phyloP scores from a whole-genome alignment of 306 rosid species.

The Fagus crenata region DNA sequence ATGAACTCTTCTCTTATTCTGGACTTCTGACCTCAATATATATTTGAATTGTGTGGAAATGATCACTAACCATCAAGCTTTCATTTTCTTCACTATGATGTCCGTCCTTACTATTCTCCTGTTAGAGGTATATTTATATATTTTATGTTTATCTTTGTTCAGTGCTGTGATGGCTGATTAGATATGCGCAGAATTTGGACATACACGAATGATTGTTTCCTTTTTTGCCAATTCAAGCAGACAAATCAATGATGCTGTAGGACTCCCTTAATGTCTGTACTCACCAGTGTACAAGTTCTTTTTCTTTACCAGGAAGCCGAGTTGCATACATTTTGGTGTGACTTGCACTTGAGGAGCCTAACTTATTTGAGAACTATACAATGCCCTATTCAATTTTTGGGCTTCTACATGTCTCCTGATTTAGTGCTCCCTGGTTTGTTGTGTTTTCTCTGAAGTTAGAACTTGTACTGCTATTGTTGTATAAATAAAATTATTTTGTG shows the following conservation, averaged over 20 bases:
- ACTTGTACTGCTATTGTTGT: slow-evolving; percentile 37
- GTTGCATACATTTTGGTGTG: slow-evolving; percentile 35
- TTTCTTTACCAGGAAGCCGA: slow-evolving; percentile 23
- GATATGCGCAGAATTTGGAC: slow-evolving; percentile 19
- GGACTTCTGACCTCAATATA: neutral
- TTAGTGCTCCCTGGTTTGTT: slow-evolving; percentile 32
- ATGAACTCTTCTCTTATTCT: neutral
- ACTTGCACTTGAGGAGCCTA: slow-evolving; percentile 27
- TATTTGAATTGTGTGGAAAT: neutral
- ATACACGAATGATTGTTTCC: slow-evolving; percentile 27
- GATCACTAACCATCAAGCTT: neutral
- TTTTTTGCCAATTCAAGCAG: slow-evolving; percentile 34
- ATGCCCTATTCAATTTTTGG: slow-evolving; percentile 31
- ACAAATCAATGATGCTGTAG: slow-evolving; percentile 40
- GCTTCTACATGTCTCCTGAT: slow-evolving; percentile 35
- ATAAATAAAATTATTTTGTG: slow-evolving; percentile 42
- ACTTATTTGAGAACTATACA: slow-evolving; percentile 22
- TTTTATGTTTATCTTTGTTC: slow-evolving; percentile 6
- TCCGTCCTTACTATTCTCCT: slow-evolving; percentile 7
- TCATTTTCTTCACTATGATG: neutral
- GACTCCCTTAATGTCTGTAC: slow-evolving; percentile 19
- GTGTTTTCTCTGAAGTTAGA: slow-evolving; percentile 30
- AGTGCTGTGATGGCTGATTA: slow-evolving; percentile 7
- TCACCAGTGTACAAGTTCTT: slow-evolving; percentile 33
- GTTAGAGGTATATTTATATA: neutral